Base-by-base conservation (phyloP, 768 basidiomycete genomes). In the Favolaschia claudopus region DNA sequence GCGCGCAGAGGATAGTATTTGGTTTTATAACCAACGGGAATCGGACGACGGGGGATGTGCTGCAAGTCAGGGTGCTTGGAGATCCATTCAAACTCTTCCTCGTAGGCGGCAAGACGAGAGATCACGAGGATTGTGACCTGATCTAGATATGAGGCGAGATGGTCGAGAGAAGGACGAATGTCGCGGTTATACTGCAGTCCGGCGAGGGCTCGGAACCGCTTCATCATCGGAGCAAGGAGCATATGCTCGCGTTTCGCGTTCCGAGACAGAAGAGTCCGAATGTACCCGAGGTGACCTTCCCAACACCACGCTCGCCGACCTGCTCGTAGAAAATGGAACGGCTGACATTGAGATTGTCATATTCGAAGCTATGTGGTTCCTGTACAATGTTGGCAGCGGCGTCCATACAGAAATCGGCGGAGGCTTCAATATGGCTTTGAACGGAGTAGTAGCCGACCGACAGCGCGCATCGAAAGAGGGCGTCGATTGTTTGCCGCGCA, bases 241-340 rank as follows among this genome's bases (percentile, higher is more conserved):
- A 62, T 62, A 19, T 55, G 36, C 29, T 55, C 49, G 5, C 6
- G 3, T 0, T 13, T 4, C 2, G 40, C 51, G 38, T 67, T 63
- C 7, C 34, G 43, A 8, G 68, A 49, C 5, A 69, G 0, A 69
- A n/a, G 15, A 66, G 22, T 1, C 57, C 56, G 17, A 64, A 52
- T 0, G 66, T 70, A 0, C 66, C 66, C 1, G 63, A 66, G 8
- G 65, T 60, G 7, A 67, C 67, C 24, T 69, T 70, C 1, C 59
- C 44, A 1, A 67, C 66, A 7, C 47, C 44, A n/a, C 14, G 12
- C 13, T 52, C 52, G 17, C 43, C 53, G 14, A 53, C 45, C 24
- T 69, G 59, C 51, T 69, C 63, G 9, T 66, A 32, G 12, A 38
- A 54, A 20, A 62, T 67, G 0, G 65, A 70, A 0, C 56, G 65